Conservation (phyloP, 2,329 filamentous ascomycete genomes). For the Fusarium nisikadoi region DNA sequence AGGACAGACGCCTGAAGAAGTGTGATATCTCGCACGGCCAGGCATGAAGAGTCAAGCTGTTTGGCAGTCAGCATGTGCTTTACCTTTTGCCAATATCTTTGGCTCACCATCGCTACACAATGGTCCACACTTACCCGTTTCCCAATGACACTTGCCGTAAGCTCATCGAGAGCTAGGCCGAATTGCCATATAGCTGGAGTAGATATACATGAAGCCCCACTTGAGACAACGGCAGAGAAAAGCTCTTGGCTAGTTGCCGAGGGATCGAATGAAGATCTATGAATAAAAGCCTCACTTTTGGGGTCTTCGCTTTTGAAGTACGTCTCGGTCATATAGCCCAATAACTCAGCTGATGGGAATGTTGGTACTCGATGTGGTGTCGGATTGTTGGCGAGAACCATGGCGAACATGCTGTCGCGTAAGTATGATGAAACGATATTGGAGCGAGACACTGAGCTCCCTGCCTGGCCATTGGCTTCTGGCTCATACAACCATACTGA, state of each 20-base stretch:
- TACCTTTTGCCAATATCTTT: background rate
- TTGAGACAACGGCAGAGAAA: slow-evolving; percentile 37
- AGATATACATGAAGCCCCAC: slow-evolving; percentile 35
- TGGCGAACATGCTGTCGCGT: slow-evolving; percentile 41
- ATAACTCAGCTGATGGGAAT: slow-evolving; percentile 40
- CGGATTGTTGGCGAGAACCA: slow-evolving; percentile 38
- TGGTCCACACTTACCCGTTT: slow-evolving; percentile 28
- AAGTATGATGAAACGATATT: slow-evolving; percentile 20
- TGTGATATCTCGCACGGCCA: slow-evolving; percentile 28
- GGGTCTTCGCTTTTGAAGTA: slow-evolving; percentile 33
- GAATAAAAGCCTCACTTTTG: slow-evolving; percentile 35
- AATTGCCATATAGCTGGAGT: slow-evolving; percentile 40
- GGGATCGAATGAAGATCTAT: slow-evolving; percentile 35
- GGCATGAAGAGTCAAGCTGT: slow-evolving; percentile 27
- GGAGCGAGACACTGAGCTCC: background rate
- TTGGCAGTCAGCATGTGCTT: background rate
- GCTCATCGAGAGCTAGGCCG: slow-evolving; percentile 37
- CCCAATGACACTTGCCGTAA: slow-evolving; percentile 23
- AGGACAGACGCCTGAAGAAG: slow-evolving; percentile 40
- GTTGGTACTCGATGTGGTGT: slow-evolving; percentile 34
- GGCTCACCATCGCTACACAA: background rate
- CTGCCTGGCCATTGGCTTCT: slow-evolving; percentile 18
- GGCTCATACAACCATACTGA: slow-evolving; percentile 35
- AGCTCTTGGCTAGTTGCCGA: slow-evolving; percentile 27
- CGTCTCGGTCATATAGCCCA: slow-evolving; percentile 35